Percentiles rank a stretch among this genome's conserved stretches.
These are phyloP conservation scores for Thamnidium elegans DNA, from an alignment of 192 early-diverging fungal genomes.

Conservation along the genomic window DNA sequence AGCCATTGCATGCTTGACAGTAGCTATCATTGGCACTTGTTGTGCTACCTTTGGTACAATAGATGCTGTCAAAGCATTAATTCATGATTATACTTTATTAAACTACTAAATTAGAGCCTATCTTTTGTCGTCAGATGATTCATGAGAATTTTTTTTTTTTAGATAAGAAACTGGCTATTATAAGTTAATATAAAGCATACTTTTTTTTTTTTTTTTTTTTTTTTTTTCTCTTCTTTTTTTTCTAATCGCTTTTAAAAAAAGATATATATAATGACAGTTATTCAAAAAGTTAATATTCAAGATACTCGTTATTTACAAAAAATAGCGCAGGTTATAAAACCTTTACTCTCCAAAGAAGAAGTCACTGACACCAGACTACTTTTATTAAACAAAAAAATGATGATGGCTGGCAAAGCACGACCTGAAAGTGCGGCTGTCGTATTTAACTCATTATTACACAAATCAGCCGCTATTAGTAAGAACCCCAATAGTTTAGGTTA, in stretches of 20 bases:
- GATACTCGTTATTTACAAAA: conserved; percentile 7
- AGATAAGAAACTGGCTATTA: too few species aligned
- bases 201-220: too few species aligned
- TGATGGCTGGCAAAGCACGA: neutral
- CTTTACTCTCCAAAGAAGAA: neutral
- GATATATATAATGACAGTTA: neutral
- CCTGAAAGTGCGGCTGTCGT: neutral
- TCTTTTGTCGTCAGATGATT: neutral
- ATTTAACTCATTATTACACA: neutral
- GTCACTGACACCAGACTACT: neutral
- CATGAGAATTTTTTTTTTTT: neutral
- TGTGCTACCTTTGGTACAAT: conserved; percentile 60
- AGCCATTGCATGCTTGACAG: conserved; percentile 44
- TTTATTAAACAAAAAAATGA: neutral
- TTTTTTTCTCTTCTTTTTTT: neutral
- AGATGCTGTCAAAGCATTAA: conserved; percentile 59
- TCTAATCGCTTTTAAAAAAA: too few species aligned
- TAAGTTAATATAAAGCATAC: too few species aligned
- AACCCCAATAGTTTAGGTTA: too few species aligned
- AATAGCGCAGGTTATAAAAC: conserved; percentile 1
- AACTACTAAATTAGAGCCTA: neutral
- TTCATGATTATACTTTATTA: conserved; percentile 8
- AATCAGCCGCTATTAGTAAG: neutral
- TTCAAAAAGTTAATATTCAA: neutral
- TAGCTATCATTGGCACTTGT: conserved; percentile 56